Evolutionary conservation across 2,329 filamentous ascomycete species (phyloP).

Genomic region (Pleurostoma richardsiae): DNA sequence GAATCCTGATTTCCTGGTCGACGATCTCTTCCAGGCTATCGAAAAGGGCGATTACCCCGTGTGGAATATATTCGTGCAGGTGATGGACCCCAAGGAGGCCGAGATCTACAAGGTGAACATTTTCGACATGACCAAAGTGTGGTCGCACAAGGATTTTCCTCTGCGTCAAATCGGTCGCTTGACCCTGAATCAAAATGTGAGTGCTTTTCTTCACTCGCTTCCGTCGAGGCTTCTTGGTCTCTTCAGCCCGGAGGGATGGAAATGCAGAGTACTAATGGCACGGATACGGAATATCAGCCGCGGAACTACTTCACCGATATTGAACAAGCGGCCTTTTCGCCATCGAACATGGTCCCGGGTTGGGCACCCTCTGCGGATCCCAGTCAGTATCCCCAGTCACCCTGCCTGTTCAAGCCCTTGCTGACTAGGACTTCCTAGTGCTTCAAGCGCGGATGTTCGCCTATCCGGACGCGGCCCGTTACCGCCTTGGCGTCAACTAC

Average conservation of each 20-base stretch:
- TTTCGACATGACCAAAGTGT: constrained; percentile 53
- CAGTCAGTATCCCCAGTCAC: constrained; percentile 5
- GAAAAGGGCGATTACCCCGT: constrained; percentile 35
- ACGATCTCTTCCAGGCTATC: constrained; percentile 42
- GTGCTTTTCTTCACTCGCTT: neutral
- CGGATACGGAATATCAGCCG: neutral
- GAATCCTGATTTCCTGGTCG: constrained; percentile 42
- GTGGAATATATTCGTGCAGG: constrained; percentile 49
- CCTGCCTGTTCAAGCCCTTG: no score
- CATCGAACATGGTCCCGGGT: constrained; percentile 50
- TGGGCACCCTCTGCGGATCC: constrained; percentile 48
- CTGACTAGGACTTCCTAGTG: constrained; percentile 22
- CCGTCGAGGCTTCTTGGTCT: no score
- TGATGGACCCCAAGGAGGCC: constrained; percentile 46
- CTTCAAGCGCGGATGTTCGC: constrained; percentile 50
- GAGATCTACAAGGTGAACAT: constrained; percentile 41
- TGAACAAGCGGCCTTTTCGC: constrained; percentile 54
- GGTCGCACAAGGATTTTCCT: constrained; percentile 45
- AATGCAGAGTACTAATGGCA: no score
- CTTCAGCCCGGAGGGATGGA: no score
- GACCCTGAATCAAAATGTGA: constrained; percentile 43
- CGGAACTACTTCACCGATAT: constrained; percentile 30
- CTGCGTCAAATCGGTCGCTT: constrained; percentile 42
- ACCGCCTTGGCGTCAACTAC: constrained; percentile 55
- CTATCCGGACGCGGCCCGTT: constrained; percentile 50